phyloP scores from a whole-genome alignment of 768 basidiomycete species.

The Trametes coccinea region DNA sequence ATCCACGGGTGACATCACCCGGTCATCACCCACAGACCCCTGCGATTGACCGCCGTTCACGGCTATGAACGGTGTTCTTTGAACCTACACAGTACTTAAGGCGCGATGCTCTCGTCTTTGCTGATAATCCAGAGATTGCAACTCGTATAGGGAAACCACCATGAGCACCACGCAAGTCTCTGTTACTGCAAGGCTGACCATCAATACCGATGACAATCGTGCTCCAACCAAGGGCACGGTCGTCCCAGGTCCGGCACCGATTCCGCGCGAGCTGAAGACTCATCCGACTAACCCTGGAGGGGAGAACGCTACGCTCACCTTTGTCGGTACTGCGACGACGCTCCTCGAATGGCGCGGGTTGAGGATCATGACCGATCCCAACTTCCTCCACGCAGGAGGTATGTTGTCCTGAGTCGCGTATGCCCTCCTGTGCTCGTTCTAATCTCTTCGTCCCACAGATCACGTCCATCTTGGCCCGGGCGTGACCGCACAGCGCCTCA shows the following conservation, averaged over 20 bases:
- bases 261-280: constrained; percentile 4
- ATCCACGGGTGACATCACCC: no score
- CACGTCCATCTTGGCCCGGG: constrained; percentile 34
- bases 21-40: no score
- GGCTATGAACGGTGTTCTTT: no score
- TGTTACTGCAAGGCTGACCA: background rate
- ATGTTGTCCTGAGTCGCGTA: background rate
- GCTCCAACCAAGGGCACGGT: background rate
- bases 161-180: background rate
- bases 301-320: constrained; percentile 6
- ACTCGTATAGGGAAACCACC: background rate
- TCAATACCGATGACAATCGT: constrained; percentile 1
- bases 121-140: background rate
- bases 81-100: no score
- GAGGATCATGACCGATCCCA: constrained; percentile 33
- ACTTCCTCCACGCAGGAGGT: constrained; percentile 23
- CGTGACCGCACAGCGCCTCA: constrained; percentile 31
- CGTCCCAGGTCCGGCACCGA: background rate
- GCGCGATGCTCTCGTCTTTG: constrained; percentile 16
- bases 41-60: no score
- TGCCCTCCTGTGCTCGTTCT: background rate
- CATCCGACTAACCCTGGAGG: constrained; percentile 4
- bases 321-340: constrained; percentile 29
- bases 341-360: constrained; percentile 25
- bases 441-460: constrained; percentile 17